Percentiles rank a stretch among this genome's conserved stretches.
Evolutionary conservation across 2,329 filamentous ascomycete species (phyloP).

Genomic region (Aspergillus niger): DNA sequence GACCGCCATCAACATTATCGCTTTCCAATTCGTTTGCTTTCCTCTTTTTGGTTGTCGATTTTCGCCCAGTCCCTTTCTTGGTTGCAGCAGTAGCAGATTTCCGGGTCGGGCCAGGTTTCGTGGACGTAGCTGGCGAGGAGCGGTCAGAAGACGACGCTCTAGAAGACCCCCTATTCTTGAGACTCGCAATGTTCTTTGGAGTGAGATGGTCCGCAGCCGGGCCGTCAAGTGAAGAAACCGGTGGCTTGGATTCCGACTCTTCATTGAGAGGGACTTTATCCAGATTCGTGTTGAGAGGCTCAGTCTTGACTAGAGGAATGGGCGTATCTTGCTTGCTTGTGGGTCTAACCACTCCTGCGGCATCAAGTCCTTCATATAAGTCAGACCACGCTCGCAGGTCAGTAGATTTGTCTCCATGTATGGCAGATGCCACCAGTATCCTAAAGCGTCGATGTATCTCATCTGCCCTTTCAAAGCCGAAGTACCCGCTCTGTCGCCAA

Average conservation of each 20-base stretch:
- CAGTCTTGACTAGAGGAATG: constrained; percentile 37
- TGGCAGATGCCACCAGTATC: constrained; percentile 24
- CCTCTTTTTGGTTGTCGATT: constrained; percentile 44
- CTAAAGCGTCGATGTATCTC: constrained; percentile 38
- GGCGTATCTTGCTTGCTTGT: constrained; percentile 21
- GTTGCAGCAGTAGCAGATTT: constrained; percentile 34
- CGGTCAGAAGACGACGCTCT: constrained; percentile 43
- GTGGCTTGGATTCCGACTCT: constrained; percentile 30
- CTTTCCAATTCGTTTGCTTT: constrained; percentile 42
- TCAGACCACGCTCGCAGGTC: constrained; percentile 36
- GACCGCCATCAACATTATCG: constrained; percentile 40
- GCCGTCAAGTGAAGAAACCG: constrained; percentile 30
- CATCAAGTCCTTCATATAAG: constrained; percentile 34
- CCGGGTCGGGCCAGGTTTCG: constrained; percentile 36
- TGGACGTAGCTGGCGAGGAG: constrained; percentile 41
- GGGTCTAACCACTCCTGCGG: constrained; percentile 14
- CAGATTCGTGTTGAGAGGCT: constrained; percentile 31
- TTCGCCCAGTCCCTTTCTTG: constrained; percentile 44
- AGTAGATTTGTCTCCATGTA: constrained; percentile 16
- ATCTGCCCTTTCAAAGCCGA: constrained; percentile 37
- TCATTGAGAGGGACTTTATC: constrained; percentile 33
- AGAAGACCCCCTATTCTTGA: constrained; percentile 41
- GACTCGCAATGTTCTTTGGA: constrained; percentile 42
- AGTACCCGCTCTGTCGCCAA: constrained; percentile 45
- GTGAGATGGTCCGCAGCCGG: constrained; percentile 35